phyloP scores from a whole-genome alignment of 371 early-diverging fungal genomes.

The Capillidium heterosporum region DNA sequence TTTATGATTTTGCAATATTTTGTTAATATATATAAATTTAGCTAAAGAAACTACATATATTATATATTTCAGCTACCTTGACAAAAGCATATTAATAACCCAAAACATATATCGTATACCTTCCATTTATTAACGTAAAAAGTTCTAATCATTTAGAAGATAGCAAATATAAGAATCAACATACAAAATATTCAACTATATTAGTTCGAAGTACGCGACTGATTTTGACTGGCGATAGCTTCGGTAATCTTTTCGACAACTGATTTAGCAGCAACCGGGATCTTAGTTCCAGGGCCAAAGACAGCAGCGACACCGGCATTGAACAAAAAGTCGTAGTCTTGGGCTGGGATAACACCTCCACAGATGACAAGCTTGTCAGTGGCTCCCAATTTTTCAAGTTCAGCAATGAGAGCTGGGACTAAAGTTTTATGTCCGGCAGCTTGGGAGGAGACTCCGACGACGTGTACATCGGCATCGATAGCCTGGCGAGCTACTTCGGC shows the following conservation, averaged over 20 bases:
- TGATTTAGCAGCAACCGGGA: slow-evolving; percentile 61
- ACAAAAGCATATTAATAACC: too few relatives aligned
- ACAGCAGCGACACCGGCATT: slow-evolving; percentile 54
- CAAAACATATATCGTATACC: too few relatives aligned
- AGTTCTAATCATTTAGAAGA: too few relatives aligned
- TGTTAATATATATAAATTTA: too few relatives aligned
- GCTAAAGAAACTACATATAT: too few relatives aligned
- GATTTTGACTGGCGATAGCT: too few relatives aligned
- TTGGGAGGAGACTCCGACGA: slow-evolving; percentile 63
- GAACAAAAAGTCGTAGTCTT: slow-evolving; percentile 61
- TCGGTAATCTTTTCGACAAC: slow-evolving; percentile 37
- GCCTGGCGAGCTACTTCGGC: slow-evolving; percentile 72
- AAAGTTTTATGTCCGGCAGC: slow-evolving; percentile 76
- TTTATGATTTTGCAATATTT: too few relatives aligned
- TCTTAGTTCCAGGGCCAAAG: slow-evolving; percentile 68
- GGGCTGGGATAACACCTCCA: slow-evolving; percentile 70
- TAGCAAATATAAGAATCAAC: too few relatives aligned
- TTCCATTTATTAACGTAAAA: too few relatives aligned
- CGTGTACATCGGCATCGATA: slow-evolving; percentile 72
- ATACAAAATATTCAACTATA: too few relatives aligned
- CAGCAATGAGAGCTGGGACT: slow-evolving; percentile 51
- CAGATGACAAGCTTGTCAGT: slow-evolving; percentile 49
- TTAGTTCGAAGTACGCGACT: too few relatives aligned
- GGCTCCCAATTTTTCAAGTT: slow-evolving; percentile 48
- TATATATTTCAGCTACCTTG: too few relatives aligned